Evolutionary conservation across 140 eudicot species (phyloP).

Genomic region (Senecio squalidus): DNA sequence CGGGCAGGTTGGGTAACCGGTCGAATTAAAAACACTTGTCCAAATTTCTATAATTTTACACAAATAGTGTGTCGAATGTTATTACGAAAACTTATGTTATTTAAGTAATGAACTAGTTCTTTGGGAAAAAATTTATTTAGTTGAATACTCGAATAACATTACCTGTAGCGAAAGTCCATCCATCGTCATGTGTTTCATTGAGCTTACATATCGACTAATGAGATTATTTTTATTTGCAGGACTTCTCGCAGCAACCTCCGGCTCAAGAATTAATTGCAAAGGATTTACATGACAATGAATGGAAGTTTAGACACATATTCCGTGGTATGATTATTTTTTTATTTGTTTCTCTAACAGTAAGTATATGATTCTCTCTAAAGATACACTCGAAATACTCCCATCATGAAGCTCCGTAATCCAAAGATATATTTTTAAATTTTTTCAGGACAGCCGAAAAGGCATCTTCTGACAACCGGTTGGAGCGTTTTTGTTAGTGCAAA

Average conservation of each 20-base stretch:
- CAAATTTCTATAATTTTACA: no score
- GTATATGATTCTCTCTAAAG: not conserved
- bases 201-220: not conserved
- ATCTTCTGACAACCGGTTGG: constrained; percentile 93
- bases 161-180: not conserved
- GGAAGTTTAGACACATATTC: constrained; percentile 91
- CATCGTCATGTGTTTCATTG: not conserved
- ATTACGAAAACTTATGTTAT: no score
- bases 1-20: no score
- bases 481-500: constrained; percentile 90
- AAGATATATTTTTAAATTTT: constrained; percentile 15
- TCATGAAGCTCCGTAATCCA: not conserved
- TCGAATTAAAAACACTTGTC: no score
- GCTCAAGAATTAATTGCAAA: constrained; percentile 69
- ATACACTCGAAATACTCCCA: not conserved
- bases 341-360: not conserved
- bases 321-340: constrained; percentile 46
- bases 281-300: constrained; percentile 83
- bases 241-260: constrained; percentile 87
- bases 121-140: no score
- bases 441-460: constrained; percentile 93
- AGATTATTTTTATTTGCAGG: constrained; percentile 36
- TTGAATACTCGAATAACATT: no score
- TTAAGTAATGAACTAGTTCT: no score
- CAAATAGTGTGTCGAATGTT: no score